Evolutionary conservation across 306 rosid genomes (phyloP).

Genomic region (Alnus glutinosa): DNA sequence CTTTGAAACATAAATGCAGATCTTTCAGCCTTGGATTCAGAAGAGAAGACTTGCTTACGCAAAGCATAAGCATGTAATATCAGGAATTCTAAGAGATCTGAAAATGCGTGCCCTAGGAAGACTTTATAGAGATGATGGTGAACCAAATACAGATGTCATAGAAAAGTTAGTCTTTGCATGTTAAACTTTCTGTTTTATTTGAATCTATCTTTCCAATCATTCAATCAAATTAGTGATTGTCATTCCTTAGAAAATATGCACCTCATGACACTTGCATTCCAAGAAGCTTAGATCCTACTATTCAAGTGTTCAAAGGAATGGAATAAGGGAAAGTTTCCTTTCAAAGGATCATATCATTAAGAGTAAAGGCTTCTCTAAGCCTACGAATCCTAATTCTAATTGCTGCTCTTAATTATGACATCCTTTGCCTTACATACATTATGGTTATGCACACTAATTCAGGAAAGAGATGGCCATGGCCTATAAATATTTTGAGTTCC

Average conservation of each 20-base stretch:
- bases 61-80: conserved; percentile 44
- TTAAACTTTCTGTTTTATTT: background rate
- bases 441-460: no score
- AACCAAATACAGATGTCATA: conserved; percentile 35
- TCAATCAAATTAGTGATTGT: background rate
- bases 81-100: conserved; percentile 40
- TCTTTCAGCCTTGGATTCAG: conserved; percentile 52
- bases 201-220: background rate
- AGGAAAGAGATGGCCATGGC: no score
- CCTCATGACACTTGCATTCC: background rate
- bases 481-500: no score
- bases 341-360: no score
- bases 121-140: conserved; percentile 40
- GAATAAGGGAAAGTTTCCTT: no score
- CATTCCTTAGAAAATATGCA: background rate
- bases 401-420: no score
- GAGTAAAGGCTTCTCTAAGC: no score
- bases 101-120: conserved; percentile 26
- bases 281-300: background rate
- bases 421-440: no score
- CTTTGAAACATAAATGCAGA: conserved; percentile 13
- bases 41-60: conserved; percentile 39
- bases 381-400: no score
- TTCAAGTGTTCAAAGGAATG: background rate
- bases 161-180: conserved; percentile 25